A percentile compares a stretch with the other conserved stretches of the same genome.
These are phyloP conservation scores for Mortierella sp. DNA, from an alignment of 371 early-diverging fungal species.

Conservation along the genomic window DNA sequence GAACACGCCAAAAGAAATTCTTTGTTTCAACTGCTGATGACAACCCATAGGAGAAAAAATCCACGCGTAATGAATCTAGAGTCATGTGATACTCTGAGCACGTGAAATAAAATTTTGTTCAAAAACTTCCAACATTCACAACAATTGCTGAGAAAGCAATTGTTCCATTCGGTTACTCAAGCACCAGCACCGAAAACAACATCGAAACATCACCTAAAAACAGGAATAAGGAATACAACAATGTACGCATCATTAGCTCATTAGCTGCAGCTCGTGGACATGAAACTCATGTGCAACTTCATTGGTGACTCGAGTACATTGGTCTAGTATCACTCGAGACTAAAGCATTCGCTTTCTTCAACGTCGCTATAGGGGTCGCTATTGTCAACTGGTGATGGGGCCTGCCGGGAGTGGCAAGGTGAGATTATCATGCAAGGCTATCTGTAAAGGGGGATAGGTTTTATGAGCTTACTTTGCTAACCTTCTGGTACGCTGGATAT, in stretches of 20 bases:
- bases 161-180: neutral
- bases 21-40: no score
- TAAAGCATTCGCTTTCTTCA: neutral
- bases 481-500: neutral
- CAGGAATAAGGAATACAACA: conserved; percentile 1
- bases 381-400: conserved; percentile 98
- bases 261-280: neutral
- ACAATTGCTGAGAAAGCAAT: neutral
- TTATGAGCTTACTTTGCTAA: neutral
- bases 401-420: conserved; percentile 97
- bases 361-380: conserved; percentile 73
- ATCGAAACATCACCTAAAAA: neutral
- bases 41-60: no score
- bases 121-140: no score
- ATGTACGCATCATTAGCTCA: neutral
- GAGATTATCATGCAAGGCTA: conserved; percentile 5
- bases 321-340: neutral
- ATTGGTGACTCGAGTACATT: neutral
- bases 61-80: no score
- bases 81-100: no score
- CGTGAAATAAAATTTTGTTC: no score
- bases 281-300: neutral
- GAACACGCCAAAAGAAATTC: no score
- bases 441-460: neutral
- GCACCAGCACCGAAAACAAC: neutral